phyloP scores from a whole-genome alignment of 2,329 filamentous ascomycete species.

The Aspergillus ochraceus region DNA sequence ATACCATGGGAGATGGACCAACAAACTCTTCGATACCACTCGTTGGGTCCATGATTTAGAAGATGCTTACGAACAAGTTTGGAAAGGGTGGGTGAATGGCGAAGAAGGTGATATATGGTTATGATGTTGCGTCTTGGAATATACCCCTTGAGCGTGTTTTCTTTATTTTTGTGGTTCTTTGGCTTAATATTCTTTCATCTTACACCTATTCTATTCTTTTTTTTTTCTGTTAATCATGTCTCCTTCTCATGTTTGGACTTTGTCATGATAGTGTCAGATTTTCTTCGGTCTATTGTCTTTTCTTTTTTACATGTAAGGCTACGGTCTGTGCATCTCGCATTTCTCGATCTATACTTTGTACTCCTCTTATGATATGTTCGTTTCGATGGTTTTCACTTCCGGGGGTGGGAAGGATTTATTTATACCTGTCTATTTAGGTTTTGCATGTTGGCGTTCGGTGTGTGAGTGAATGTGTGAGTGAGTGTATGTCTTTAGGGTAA shows the following conservation, averaged over 20 bases:
- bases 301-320: background rate
- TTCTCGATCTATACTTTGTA: background rate
- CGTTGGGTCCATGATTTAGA: constrained; percentile 92
- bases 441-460: background rate
- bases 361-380: background rate
- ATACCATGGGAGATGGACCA: constrained; percentile 80
- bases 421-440: background rate
- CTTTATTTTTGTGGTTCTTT: constrained; percentile 7
- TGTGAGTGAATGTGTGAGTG: background rate
- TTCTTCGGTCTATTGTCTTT: background rate
- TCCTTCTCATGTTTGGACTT: background rate
- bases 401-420: background rate
- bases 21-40: constrained; percentile 84
- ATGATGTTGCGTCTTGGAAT: constrained; percentile 38
- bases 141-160: constrained; percentile 38
- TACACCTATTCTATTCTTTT: constrained; percentile 14
- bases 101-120: constrained; percentile 94
- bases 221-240: background rate
- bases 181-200: constrained; percentile 9
- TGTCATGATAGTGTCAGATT: background rate
- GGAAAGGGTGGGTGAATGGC: constrained; percentile 81
- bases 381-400: background rate
- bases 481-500: background rate
- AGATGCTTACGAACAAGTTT: constrained; percentile 82
- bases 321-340: background rate